These are phyloP conservation scores for Arthrobotrys sphaeroides DNA, from an alignment of 2,329 filamentous ascomycete genomes.

Conservation along the genomic window DNA sequence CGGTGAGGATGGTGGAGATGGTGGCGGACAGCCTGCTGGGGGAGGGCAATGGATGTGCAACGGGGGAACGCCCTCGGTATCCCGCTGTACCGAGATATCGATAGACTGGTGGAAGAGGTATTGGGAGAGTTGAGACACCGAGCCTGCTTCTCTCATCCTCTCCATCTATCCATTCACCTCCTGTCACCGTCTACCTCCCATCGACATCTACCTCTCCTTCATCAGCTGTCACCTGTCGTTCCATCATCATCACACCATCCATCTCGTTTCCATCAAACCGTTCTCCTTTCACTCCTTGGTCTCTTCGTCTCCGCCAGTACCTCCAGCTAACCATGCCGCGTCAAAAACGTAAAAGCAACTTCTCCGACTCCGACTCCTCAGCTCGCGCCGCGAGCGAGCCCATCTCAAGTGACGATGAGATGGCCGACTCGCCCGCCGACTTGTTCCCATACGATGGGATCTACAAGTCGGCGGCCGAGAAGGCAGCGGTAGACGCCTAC, in stretches of 20 bases:
- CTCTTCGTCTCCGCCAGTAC: background rate
- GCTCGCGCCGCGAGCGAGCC: slow-evolving; percentile 36
- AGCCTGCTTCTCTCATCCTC: background rate
- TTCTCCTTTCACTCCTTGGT: background rate
- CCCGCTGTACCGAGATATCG: no score
- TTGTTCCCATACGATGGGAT: slow-evolving; percentile 88
- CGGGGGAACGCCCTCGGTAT: background rate
- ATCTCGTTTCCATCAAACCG: background rate
- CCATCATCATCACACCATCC: background rate
- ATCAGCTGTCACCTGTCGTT: background rate
- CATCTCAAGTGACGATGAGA: slow-evolving; percentile 44
- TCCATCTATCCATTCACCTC: background rate
- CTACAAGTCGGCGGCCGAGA: slow-evolving; percentile 77
- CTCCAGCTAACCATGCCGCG: slow-evolving; percentile 32
- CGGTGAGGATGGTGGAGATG: background rate
- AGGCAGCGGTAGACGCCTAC: slow-evolving; percentile 83
- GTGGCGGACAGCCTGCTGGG: background rate
- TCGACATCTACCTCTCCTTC: background rate
- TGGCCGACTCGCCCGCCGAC: slow-evolving; percentile 63
- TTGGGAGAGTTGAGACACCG: background rate
- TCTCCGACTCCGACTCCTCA: slow-evolving; percentile 12
- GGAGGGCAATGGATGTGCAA: background rate
- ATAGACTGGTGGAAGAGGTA: background rate
- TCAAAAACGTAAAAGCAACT: slow-evolving; percentile 6
- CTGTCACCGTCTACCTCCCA: background rate